Percentiles rank a stretch among this genome's conserved stretches.
Evolutionary conservation across 2,329 filamentous ascomycete genomes (phyloP).

Genomic region (Trichophyton simii): DNA sequence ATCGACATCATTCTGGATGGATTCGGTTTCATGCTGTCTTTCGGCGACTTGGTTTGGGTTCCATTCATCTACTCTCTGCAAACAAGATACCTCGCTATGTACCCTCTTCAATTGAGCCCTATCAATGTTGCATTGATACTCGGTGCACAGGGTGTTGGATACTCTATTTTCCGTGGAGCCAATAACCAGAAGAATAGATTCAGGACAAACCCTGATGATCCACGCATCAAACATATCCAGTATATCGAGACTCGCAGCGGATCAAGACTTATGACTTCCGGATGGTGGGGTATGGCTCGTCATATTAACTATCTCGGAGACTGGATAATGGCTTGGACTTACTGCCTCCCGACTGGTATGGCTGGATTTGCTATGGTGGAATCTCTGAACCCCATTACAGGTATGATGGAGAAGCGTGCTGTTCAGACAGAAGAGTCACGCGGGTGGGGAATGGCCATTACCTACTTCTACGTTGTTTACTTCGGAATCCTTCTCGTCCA

Average conservation of each 20-base stretch:
- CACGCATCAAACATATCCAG: slow-evolving; percentile 63
- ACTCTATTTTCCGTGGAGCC: slow-evolving; percentile 77
- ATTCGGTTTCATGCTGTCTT: slow-evolving; percentile 88
- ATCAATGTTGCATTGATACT: slow-evolving; percentile 54
- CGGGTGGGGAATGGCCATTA: slow-evolving; percentile 77
- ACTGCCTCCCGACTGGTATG: slow-evolving; percentile 72
- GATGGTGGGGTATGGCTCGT: slow-evolving; percentile 85
- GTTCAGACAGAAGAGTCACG: slow-evolving; percentile 60
- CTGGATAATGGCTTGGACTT: slow-evolving; percentile 88
- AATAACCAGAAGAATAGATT: slow-evolving; percentile 94
- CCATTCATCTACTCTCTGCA: slow-evolving; percentile 81
- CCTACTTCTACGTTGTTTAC: slow-evolving; percentile 90
- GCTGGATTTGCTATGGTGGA: slow-evolving; percentile 64
- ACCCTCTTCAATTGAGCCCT: slow-evolving; percentile 64
- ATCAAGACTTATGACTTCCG: slow-evolving; percentile 66
- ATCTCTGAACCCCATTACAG: slow-evolving; percentile 36
- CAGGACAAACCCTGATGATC: slow-evolving; percentile 73
- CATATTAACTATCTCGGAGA: slow-evolving; percentile 96
- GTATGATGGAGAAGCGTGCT: slow-evolving; percentile 57
- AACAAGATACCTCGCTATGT: slow-evolving; percentile 67
- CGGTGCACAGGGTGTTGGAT: slow-evolving; percentile 57
- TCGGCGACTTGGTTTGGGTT: slow-evolving; percentile 85
- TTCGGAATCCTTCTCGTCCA: slow-evolving; percentile 80
- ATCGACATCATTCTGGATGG: slow-evolving; percentile 91
- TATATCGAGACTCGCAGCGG: slow-evolving; percentile 76